Evolutionary conservation across 306 rosid species (phyloP).

Genomic region (Gynostemma pentaphyllum): DNA sequence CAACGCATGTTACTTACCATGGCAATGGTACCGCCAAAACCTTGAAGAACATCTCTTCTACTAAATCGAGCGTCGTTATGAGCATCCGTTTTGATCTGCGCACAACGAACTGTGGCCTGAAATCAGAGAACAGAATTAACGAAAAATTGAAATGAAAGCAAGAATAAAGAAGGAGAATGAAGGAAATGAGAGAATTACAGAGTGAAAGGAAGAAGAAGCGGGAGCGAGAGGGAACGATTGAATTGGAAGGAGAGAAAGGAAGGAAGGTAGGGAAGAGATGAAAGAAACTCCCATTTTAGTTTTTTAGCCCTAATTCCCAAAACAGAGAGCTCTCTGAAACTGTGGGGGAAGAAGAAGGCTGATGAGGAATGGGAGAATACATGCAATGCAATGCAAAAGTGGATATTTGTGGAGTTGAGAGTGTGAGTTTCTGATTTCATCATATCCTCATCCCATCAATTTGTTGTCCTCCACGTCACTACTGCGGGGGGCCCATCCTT

Average conservation of each 20-base stretch:
- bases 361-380: no score
- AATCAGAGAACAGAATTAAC: not conserved
- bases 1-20: no score
- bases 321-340: not conserved
- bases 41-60: slow-evolving; percentile 47
- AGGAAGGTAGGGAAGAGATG: not conserved
- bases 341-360: not conserved
- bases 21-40: slow-evolving; percentile 46
- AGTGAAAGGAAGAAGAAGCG: slow-evolving; percentile 18
- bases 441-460: slow-evolving; percentile 4
- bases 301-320: not conserved
- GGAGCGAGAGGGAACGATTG: not conserved
- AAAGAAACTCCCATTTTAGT: not conserved
- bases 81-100: slow-evolving; percentile 25
- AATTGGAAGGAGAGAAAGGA: not conserved
- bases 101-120: slow-evolving; percentile 50
- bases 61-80: slow-evolving; percentile 26
- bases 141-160: no score
- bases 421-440: not conserved
- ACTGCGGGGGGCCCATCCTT: not conserved
- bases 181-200: slow-evolving; percentile 32
- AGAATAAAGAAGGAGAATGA: not conserved
- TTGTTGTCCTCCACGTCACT: slow-evolving; percentile 4
- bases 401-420: slow-evolving; percentile 14
- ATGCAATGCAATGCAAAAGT: not conserved